Evolutionary conservation across 1,284 basidiomycete genomes (phyloP).

Genomic region (Termitomyces sp.): DNA sequence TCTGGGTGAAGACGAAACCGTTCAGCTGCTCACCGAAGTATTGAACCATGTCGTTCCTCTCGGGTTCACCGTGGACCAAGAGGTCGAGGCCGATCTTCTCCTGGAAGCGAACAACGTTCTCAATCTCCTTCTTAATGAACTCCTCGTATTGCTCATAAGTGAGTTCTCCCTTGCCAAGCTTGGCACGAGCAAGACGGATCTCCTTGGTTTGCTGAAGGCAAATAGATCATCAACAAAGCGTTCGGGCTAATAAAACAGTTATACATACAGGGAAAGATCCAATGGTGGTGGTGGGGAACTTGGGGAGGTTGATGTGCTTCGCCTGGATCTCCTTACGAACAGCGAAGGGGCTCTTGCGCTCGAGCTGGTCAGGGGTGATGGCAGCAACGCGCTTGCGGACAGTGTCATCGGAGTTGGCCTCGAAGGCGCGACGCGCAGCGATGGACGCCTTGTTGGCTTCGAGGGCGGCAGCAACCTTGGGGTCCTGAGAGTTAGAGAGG

Average conservation of each 20-base stretch:
- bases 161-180: slow-evolving; percentile 91
- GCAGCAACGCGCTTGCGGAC: slow-evolving; percentile 94
- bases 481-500: slow-evolving; percentile 78
- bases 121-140: slow-evolving; percentile 98
- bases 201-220: slow-evolving; percentile 88
- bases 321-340: slow-evolving; percentile 87
- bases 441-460: slow-evolving; percentile 92
- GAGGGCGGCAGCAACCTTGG: slow-evolving; percentile 63
- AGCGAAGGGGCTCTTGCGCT: slow-evolving; percentile 90
- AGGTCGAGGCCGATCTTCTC: slow-evolving; percentile 96
- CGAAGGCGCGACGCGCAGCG: slow-evolving; percentile 93
- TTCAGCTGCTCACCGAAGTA: slow-evolving; percentile 98
- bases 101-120: slow-evolving; percentile 93
- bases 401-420: slow-evolving; percentile 90
- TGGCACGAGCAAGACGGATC: slow-evolving; percentile 94
- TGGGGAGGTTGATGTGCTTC: slow-evolving; percentile 87
- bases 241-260: slow-evolving; percentile 1
- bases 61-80: slow-evolving; percentile 98
- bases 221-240: slow-evolving; percentile 5
- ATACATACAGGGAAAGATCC: slow-evolving; percentile 87
- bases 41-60: slow-evolving; percentile 99
- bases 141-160: slow-evolving; percentile 88
- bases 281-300: slow-evolving; percentile 98
- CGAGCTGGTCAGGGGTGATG: slow-evolving; percentile 84
- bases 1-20: slow-evolving; percentile 98